phyloP scores from a whole-genome alignment of 2,329 filamentous ascomycete species.

The Phyllosticta citribraziliensis region DNA sequence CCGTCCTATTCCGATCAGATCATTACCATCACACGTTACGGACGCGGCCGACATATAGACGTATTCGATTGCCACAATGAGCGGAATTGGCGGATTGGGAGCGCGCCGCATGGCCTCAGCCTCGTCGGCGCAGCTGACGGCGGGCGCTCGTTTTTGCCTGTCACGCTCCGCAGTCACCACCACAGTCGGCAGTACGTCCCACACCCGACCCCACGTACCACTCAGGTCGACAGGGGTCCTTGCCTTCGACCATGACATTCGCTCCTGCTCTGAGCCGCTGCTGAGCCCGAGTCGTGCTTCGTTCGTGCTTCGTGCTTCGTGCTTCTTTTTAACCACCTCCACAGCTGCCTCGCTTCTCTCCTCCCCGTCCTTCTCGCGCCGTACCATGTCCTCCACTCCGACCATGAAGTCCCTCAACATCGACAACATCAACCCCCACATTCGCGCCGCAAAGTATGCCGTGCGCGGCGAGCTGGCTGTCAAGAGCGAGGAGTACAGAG shows the following conservation, averaged over 20 bases:
- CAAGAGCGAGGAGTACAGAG: constrained; percentile 84
- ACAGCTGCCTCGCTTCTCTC: neutral
- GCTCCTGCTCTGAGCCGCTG: neutral
- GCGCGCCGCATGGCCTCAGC: neutral
- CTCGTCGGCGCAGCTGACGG: neutral
- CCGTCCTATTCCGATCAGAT: neutral
- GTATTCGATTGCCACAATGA: neutral
- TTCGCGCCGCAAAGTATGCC: constrained; percentile 85
- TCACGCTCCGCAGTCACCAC: neutral
- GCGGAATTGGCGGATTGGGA: neutral
- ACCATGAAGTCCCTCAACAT: constrained; percentile 45
- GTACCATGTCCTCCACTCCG: constrained; percentile 3
- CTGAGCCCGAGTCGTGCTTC: neutral
- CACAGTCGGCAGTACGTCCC: neutral
- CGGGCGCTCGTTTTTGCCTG: neutral
- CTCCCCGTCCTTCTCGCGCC: neutral
- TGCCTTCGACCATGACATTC: neutral
- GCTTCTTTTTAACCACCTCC: neutral
- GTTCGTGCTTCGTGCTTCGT: too few species aligned
- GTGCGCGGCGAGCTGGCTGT: constrained; percentile 93
- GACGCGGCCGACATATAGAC: neutral
- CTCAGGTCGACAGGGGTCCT: neutral
- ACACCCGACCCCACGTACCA: neutral
- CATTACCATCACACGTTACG: neutral
- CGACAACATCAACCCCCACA: constrained; percentile 85